Conservation (phyloP, 371 early-diverging fungal species). For the Neoconidiobolus thromboides region DNA sequence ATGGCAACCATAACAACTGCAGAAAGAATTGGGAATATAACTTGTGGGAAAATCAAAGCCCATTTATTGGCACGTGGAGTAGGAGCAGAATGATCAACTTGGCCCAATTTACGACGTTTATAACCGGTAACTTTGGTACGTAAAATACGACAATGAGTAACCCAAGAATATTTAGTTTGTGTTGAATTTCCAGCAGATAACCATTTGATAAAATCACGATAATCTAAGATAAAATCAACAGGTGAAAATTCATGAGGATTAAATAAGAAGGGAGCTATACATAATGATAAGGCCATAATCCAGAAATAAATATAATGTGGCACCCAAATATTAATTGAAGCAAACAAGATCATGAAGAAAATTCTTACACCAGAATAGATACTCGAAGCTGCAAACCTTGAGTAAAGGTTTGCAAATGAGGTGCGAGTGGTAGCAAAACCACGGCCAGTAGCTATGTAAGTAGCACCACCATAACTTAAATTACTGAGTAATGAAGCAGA, state of each 20-base stretch:
- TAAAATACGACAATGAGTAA: conserved; percentile 46
- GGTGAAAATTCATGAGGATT: conserved; percentile 65
- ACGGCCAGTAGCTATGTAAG: conserved; percentile 75
- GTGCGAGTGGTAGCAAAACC: conserved; percentile 76
- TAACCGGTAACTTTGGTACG: conserved; percentile 64
- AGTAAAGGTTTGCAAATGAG: conserved; percentile 55
- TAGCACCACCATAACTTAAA: conserved; percentile 63
- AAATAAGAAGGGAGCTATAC: conserved; percentile 62
- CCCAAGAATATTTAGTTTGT: conserved; percentile 59
- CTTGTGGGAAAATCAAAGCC: conserved; percentile 52
- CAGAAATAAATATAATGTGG: conserved; percentile 69
- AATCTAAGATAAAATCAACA: conserved; percentile 56
- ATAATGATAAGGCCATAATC: conserved; percentile 56
- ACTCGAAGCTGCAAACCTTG: conserved; percentile 53
- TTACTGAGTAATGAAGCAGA: conserved; percentile 63
- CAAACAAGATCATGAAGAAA: conserved; percentile 52
- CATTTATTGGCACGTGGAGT: conserved; percentile 43
- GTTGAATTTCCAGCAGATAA: conserved; percentile 55
- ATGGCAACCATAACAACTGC: conserved; percentile 37
- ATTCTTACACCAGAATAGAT: conserved; percentile 58
- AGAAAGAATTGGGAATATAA: conserved; percentile 45
- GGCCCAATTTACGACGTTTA: conserved; percentile 45
- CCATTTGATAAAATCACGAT: conserved; percentile 62
- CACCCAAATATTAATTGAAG: conserved; percentile 47
- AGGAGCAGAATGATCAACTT: conserved; percentile 29